Conservation (phyloP, 2,329 filamentous ascomycete species). For the Ceratocystis destructans region DNA sequence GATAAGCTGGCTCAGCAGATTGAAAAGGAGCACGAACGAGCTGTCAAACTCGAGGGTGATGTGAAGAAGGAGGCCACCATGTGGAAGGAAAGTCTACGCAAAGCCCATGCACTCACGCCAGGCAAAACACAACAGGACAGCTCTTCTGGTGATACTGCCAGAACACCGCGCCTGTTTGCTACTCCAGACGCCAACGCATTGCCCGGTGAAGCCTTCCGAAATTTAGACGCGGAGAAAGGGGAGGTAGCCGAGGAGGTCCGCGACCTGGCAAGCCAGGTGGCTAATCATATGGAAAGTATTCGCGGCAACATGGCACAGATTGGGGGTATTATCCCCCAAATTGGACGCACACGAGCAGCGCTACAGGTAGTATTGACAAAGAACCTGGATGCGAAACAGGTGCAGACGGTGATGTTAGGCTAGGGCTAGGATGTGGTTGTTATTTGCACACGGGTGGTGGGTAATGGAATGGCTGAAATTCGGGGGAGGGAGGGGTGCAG, state of each 20-base stretch:
- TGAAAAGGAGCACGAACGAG: constrained; percentile 39
- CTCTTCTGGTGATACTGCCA: background rate
- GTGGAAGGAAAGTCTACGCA: constrained; percentile 37
- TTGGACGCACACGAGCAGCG: constrained; percentile 35
- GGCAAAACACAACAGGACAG: background rate
- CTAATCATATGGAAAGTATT: constrained; percentile 44
- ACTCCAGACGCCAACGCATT: background rate
- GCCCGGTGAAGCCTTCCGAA: constrained; percentile 22
- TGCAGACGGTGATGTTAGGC: constrained; percentile 37
- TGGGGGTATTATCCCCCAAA: constrained; percentile 37
- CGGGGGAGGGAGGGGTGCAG: background rate
- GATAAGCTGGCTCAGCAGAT: constrained; percentile 42
- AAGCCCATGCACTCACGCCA: constrained; percentile 24
- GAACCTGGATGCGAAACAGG: constrained; percentile 33
- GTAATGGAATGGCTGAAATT: background rate
- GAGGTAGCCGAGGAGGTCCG: constrained; percentile 15
- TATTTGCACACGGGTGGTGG: background rate
- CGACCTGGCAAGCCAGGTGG: constrained; percentile 29
- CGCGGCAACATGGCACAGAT: constrained; percentile 40
- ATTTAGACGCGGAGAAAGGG: constrained; percentile 33
- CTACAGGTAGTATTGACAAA: constrained; percentile 36
- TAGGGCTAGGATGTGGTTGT: constrained; percentile 11
- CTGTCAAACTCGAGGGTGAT: constrained; percentile 41
- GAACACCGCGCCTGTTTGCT: background rate
- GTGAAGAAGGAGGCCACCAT: constrained; percentile 40